These are phyloP conservation scores for Tetracladium maxilliforme DNA, from an alignment of 2,329 filamentous ascomycete genomes.

Conservation along the genomic window DNA sequence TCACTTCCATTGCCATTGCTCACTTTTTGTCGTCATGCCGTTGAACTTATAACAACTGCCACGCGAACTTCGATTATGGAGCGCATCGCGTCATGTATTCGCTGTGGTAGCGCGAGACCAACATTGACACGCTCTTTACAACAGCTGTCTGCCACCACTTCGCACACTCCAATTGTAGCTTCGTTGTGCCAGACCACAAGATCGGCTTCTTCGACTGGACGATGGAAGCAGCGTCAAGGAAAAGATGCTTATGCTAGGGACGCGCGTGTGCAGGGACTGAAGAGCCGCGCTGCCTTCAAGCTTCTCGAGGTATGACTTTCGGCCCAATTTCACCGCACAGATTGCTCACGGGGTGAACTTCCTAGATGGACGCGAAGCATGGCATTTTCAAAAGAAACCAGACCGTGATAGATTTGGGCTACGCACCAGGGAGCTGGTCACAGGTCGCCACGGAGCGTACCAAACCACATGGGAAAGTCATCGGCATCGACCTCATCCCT, in stretches of 20 bases:
- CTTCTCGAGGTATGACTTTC: conserved; percentile 53
- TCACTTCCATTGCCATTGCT: too few species aligned
- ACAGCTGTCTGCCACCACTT: not conserved
- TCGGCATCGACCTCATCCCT: conserved; percentile 91
- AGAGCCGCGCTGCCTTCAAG: conserved; percentile 88
- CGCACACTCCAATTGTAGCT: not conserved
- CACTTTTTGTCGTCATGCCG: too few species aligned
- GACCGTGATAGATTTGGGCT: conserved; percentile 82
- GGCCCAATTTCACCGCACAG: not conserved
- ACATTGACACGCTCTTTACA: not conserved
- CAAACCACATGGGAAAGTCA: conserved; percentile 59
- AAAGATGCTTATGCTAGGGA: conserved; percentile 58
- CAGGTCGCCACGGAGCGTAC: conserved; percentile 74
- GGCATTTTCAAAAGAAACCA: conserved; percentile 65
- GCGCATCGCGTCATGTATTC: not conserved
- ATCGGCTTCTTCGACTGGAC: conserved; percentile 56
- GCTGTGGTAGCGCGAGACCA: not conserved
- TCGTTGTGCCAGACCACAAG: too few species aligned
- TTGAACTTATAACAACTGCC: too few species aligned
- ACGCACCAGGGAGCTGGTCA: conserved; percentile 56
- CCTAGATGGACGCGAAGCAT: conserved; percentile 69
- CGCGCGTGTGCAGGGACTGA: conserved; percentile 67
- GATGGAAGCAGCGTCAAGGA: conserved; percentile 72
- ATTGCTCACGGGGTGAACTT: conserved; percentile 2
- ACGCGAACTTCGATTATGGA: too few species aligned